Conservation (phyloP, 495 filamentous ascomycete genomes). For the Aspergillus kassunensis region DNA sequence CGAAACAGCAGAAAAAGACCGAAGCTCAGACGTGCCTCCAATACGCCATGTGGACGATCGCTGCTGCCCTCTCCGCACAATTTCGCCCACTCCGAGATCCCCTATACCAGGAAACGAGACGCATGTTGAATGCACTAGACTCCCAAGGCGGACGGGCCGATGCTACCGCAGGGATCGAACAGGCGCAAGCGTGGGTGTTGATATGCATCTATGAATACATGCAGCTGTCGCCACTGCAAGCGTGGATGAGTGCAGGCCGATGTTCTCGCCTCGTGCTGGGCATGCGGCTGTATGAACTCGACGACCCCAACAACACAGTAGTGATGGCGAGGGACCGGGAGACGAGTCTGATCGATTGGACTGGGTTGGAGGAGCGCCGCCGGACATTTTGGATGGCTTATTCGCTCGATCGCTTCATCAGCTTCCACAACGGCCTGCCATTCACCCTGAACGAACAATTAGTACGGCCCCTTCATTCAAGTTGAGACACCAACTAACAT, state of each 20-base stretch:
- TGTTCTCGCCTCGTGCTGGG: slow-evolving; percentile 52
- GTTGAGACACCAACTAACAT: background rate
- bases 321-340: slow-evolving; percentile 12
- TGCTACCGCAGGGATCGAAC: slow-evolving; percentile 27
- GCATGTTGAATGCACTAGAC: slow-evolving; percentile 35
- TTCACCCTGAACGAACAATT: slow-evolving; percentile 49
- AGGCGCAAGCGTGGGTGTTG: slow-evolving; percentile 53
- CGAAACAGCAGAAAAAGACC: slow-evolving; percentile 22
- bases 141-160: background rate
- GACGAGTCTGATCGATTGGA: slow-evolving; percentile 19
- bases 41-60: slow-evolving; percentile 54
- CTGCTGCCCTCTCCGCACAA: slow-evolving; percentile 49
- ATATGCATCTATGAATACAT: slow-evolving; percentile 51
- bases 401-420: slow-evolving; percentile 50
- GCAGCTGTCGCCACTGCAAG: slow-evolving; percentile 42
- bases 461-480: slow-evolving; percentile 24
- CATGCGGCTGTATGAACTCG: slow-evolving; percentile 46
- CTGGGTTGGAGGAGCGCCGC: slow-evolving; percentile 44
- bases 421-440: slow-evolving; percentile 42
- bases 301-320: slow-evolving; percentile 24
- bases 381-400: slow-evolving; percentile 56
- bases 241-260: slow-evolving; percentile 51
- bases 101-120: slow-evolving; percentile 46
- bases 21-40: slow-evolving; percentile 42
- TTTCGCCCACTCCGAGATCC: slow-evolving; percentile 43